A percentile compares a stretch with the other conserved stretches of the same genome.
Evolutionary conservation across 2,329 filamentous ascomycete species (phyloP).

Genomic region (Zalaria obscura): DNA sequence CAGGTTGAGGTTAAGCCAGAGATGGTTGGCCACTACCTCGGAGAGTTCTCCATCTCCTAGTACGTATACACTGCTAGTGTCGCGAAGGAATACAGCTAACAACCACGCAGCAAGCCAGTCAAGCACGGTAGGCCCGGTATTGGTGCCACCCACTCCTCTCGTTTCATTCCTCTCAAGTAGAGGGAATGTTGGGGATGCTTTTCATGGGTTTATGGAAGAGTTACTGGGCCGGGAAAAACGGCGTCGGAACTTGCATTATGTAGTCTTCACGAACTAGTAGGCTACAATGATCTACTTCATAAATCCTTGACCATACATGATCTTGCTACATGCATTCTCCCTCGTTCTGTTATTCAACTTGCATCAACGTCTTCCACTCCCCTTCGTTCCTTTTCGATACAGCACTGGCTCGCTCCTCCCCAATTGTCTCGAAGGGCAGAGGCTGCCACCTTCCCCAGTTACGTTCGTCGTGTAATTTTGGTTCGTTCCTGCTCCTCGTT

Average conservation of each 20-base stretch:
- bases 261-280: background rate
- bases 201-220: background rate
- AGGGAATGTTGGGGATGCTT: background rate
- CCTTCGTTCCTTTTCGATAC: no score
- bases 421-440: no score
- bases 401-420: no score
- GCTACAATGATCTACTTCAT: background rate
- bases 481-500: no score
- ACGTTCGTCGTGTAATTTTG: no score
- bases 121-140: constrained; percentile 99
- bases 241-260: background rate
- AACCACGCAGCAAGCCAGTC: constrained; percentile 72
- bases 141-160: constrained; percentile 99
- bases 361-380: no score
- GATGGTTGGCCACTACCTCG: constrained; percentile 99
- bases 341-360: no score
- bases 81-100: constrained; percentile 31
- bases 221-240: background rate
- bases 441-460: no score
- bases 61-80: constrained; percentile 34
- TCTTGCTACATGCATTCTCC: no score
- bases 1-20: constrained; percentile 99
- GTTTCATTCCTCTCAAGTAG: constrained; percentile 99
- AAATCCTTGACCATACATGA: background rate
- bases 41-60: constrained; percentile 99